phyloP scores from a whole-genome alignment of 306 rosid species.

The Gastrolobium bilobum region DNA sequence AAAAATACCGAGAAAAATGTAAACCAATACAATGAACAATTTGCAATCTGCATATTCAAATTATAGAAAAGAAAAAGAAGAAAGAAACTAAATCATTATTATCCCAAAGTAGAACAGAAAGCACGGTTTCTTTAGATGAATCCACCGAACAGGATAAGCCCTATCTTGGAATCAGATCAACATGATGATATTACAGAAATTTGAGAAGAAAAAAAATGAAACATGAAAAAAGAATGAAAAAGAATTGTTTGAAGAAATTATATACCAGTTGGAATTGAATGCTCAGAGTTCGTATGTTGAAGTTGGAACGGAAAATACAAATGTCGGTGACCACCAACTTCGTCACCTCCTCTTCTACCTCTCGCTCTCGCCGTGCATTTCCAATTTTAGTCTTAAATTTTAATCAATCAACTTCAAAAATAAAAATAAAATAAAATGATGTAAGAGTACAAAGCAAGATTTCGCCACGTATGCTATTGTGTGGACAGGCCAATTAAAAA shows the following conservation, averaged over 20 bases:
- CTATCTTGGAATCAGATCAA: constrained; percentile 47
- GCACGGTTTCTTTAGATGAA: neutral
- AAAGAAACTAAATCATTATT: too few species aligned
- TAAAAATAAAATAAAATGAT: constrained; percentile 44
- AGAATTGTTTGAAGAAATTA: neutral
- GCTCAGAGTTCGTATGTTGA: neutral
- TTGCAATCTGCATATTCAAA: constrained; percentile 4
- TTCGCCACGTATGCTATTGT: constrained; percentile 51
- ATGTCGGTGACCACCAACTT: constrained; percentile 26
- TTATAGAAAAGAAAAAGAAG: neutral
- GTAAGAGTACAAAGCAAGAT: constrained; percentile 53
- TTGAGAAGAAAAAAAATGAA: neutral
- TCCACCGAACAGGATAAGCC: constrained; percentile 39
- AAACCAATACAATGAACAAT: constrained; percentile 5
- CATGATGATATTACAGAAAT: neutral
- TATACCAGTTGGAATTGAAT: constrained; percentile 29
- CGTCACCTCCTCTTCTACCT: neutral
- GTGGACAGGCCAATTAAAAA: neutral
- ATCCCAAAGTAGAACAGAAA: neutral
- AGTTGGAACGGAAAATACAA: constrained; percentile 1
- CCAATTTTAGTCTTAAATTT: constrained; percentile 6
- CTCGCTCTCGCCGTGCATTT: constrained; percentile 33
- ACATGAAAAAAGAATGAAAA: neutral
- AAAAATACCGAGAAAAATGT: constrained; percentile 26
- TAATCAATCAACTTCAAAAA: neutral